Evolutionary conservation across 2,329 filamentous ascomycete genomes (phyloP), one percentile per base, ranked within the genome.

Genomic region (Exophiala dermatitidis): DNA sequence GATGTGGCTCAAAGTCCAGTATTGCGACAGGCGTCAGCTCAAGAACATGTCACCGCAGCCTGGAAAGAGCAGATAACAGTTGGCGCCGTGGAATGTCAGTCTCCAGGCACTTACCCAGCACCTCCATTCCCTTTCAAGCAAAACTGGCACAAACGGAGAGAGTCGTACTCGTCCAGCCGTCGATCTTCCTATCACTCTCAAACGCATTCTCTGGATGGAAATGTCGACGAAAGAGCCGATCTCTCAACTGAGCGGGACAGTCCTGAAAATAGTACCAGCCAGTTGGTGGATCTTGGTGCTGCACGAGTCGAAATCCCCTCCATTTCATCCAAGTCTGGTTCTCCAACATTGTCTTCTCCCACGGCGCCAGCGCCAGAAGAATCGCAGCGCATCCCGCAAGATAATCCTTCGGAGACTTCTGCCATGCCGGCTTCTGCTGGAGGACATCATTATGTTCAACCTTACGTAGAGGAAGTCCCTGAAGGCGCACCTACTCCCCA

Each of bases 41-140:
- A 28, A 34, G 31, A 26, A 30, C 31, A 3, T 29, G 19, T 41
- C 28, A 40, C n/a, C 10, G 32, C 26, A n/a, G 28, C 6, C 19
- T 46, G 42, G 46, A 45, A 46, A 40, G 56, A 50, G 10, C 30
- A 52, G 19, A 34, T 33, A n/a, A n/a, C 37, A 4, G 12, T 50
- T n/a, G 28, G 38, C 29, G 38, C 47, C 30, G 32, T 34, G 26
- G 32, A 50, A 28, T 48, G 29, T 10, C 46, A 12, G 10, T 53
- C 46, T 5, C 36, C 42, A 19, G 34, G 30, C 3, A 46, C 43
- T 9, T 53, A 57, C 43, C 46, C 50, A 6, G 43, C 46, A 31
- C 45, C 52, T n/a, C 52, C 56, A 30, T 57, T 57, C 36, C 54
- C 57, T 12, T 56, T 56, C 40, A 42, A 38, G 26, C 46, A 57